These are phyloP conservation scores for Fusarium sp. DNA, from an alignment of 2,329 filamentous ascomycete species.

Conservation along the genomic window DNA sequence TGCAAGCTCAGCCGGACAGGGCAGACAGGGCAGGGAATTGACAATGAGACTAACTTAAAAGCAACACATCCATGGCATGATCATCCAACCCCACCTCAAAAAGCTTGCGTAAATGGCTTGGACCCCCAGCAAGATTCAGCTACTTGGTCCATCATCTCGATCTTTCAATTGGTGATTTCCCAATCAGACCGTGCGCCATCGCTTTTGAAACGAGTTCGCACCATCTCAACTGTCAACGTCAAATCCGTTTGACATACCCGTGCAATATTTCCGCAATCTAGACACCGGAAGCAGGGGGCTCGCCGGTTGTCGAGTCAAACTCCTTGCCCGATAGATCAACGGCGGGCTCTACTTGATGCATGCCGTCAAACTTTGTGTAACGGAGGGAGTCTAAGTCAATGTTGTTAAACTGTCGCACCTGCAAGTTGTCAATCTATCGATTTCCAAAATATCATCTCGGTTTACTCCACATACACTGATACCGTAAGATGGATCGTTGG, in stretches of 20 bases:
- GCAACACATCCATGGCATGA: conserved; percentile 19
- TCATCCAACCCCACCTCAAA: conserved; percentile 14
- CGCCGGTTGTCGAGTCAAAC: conserved; percentile 5
- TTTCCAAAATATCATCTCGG: rapidly evolving
- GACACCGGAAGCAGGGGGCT: conserved; percentile 13
- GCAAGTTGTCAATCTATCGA: conserved; percentile 11
- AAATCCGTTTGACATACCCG: not conserved
- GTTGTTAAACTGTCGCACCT: conserved; percentile 59
- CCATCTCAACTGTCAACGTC: not conserved
- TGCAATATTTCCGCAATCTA: not conserved
- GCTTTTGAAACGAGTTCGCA: not conserved
- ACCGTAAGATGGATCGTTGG: conserved; percentile 53
- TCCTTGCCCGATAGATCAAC: conserved; percentile 55
- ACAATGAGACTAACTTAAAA: conserved; percentile 14
- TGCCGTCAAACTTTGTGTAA: conserved; percentile 56
- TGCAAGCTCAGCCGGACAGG: conserved; percentile 23
- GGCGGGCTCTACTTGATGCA: conserved; percentile 51
- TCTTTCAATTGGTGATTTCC: conserved; percentile 24
- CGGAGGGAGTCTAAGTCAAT: conserved; percentile 57
- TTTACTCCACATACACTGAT: conserved; percentile 56
- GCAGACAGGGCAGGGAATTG: conserved; percentile 10
- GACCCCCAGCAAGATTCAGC: conserved; percentile 19
- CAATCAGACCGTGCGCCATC: not conserved
- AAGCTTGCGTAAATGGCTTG: conserved; percentile 49
- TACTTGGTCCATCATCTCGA: conserved; percentile 33